Conservation (phyloP, 225 moss, liverwort and hornwort genomes). For the Polytrichum formosum region DNA sequence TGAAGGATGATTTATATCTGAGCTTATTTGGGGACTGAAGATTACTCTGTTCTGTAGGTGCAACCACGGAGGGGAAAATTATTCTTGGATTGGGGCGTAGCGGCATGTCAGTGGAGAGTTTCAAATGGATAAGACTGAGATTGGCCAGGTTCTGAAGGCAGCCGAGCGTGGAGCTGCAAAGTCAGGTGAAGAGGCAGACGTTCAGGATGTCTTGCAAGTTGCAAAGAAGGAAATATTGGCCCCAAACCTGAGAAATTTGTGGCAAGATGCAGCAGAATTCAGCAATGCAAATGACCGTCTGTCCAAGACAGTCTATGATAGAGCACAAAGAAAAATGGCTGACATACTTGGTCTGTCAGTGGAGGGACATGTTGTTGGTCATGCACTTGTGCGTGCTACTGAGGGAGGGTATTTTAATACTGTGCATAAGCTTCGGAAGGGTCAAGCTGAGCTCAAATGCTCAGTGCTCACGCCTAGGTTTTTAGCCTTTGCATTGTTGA, state of each 20-base stretch:
- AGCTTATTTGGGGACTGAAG: too few species aligned
- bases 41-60: neutral
- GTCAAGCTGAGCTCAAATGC: constrained; percentile 8
- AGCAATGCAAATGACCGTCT: constrained; percentile 8
- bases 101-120: neutral
- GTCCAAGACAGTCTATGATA: constrained; percentile 15
- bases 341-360: constrained; percentile 7
- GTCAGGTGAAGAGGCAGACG: constrained; percentile 15
- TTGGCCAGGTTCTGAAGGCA: constrained; percentile 9
- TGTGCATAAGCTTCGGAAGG: constrained; percentile 11
- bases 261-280: constrained; percentile 34
- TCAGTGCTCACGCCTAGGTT: constrained; percentile 27
- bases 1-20: too few species aligned
- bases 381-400: constrained; percentile 30
- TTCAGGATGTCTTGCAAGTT: constrained; percentile 14
- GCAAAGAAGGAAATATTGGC: constrained; percentile 17
- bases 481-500: constrained; percentile 24
- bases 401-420: constrained; percentile 20
- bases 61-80: neutral
- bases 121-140: constrained; percentile 26
- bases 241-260: constrained; percentile 7
- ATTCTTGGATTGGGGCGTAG: too few species aligned
- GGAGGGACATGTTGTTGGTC: constrained; percentile 29
- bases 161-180: constrained; percentile 25
- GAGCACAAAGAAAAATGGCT: constrained; percentile 25